Evolutionary conservation across 805 yeast species (phyloP).

Genomic region (Hanseniaspora meyeri): DNA sequence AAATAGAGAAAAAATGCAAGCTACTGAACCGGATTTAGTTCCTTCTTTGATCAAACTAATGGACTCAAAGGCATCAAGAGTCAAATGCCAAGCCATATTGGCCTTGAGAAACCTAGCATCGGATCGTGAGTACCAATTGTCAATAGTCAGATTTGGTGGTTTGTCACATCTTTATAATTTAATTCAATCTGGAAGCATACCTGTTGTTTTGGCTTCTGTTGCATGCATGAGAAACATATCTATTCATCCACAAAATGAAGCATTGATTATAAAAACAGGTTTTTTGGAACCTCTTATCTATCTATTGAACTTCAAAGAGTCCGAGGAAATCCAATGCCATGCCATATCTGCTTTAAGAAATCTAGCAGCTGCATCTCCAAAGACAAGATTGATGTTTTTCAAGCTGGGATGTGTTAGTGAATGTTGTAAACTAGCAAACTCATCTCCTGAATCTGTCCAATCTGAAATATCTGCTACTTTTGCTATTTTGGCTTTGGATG

Average conservation of each 20-base stretch:
- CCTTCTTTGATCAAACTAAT: slow-evolving; percentile 75
- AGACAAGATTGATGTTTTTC: slow-evolving; percentile 78
- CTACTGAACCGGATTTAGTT: slow-evolving; percentile 86
- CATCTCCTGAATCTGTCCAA: slow-evolving; percentile 84
- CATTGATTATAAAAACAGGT: slow-evolving; percentile 91
- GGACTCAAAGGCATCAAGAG: slow-evolving; percentile 89
- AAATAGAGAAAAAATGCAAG: slow-evolving; percentile 75
- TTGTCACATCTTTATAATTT: slow-evolving; percentile 84
- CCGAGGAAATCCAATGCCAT: slow-evolving; percentile 96
- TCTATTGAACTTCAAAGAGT: slow-evolving; percentile 69
- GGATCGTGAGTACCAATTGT: slow-evolving; percentile 90
- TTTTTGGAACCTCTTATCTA: slow-evolving; percentile 83
- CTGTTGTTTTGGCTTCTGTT: slow-evolving; percentile 87
- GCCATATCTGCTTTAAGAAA: slow-evolving; percentile 93
- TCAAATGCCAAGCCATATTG: slow-evolving; percentile 95
- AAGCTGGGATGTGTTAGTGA: slow-evolving; percentile 93
- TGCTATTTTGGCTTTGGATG: slow-evolving; percentile 92
- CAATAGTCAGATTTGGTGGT: slow-evolving; percentile 91
- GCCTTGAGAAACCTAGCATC: slow-evolving; percentile 93
- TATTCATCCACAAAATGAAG: slow-evolving; percentile 92
- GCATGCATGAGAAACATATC: slow-evolving; percentile 97
- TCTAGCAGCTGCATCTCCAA: slow-evolving; percentile 88
- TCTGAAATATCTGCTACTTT: slow-evolving; percentile 94
- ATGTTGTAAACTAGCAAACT: slow-evolving; percentile 75
- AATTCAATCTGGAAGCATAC: slow-evolving; percentile 79